Base-by-base conservation (phyloP, 768 basidiomycete species). In the Nidula microcarpa region DNA sequence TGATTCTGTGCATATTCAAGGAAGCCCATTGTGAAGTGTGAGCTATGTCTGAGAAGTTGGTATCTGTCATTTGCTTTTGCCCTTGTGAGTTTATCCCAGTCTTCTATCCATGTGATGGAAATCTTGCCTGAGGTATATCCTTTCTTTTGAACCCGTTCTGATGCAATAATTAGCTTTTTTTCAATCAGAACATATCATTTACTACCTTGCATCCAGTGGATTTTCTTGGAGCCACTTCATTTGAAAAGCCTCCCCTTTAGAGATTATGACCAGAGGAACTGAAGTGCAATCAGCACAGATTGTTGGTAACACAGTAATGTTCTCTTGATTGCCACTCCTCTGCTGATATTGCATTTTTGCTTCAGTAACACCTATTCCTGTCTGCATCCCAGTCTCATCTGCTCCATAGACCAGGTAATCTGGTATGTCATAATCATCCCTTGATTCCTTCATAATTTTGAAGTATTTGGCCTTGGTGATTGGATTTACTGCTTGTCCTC, bases 261-360 rank as follows among this genome's bases (percentile, higher is more conserved):
- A 74, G 14, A 76, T 73, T 3, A 75, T 56, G 6, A 62, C 57
- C 1, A 70, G 74, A 9, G 39, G 39, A 13, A 69, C 34, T 0
- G 52, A 50, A 0, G 66, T 66, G 1, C 73, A 68, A 60, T 75
- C 68, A 0, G 72, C 68, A 55, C 73, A 74, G 41, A 75, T 73
- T 9, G 68, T 69, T 5, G 70, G 58, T 11, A 74, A 47, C 1
- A 56, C 68, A 0, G 67, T 74, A 13, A 69, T 61, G 57, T 70
- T 73, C 47, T 74, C 67, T 2, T 59, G 44, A 53, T 67, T 60
- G 1, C 55, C 67, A 9, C 64, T 53, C 2, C 68, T 58, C 50
- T 61, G 60, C 51, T 63, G 57, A 55, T 73, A 62, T 55, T 70
- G 68, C 0, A 55, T 53, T 57, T 39, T 43, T 9, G 16, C 35